Percentiles rank a stretch among this genome's conserved stretches.
Evolutionary conservation across 129 eudicot species (phyloP).

Genomic region (Arctium lappa): DNA sequence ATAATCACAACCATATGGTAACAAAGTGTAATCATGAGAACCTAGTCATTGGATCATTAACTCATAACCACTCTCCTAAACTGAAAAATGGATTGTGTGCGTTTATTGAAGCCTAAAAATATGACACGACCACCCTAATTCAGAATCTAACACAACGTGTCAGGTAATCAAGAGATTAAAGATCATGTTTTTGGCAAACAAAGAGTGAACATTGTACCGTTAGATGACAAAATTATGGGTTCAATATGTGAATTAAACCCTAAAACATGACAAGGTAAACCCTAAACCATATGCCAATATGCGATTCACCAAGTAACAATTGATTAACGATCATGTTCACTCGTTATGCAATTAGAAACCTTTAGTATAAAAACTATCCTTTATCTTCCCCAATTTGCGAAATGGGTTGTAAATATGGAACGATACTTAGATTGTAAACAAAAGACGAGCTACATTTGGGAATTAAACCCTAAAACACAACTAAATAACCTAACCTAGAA

Average conservation of each 20-base stretch:
- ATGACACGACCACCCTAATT: neutral
- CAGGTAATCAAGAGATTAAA: constrained; percentile 1
- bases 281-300: constrained; percentile 14
- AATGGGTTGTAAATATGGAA: neutral
- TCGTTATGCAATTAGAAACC: neutral
- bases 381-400: constrained; percentile 3
- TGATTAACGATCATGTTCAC: constrained; percentile 6
- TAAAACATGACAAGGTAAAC: neutral
- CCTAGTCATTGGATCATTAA: neutral
- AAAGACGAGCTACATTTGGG: constrained; percentile 12
- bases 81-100: neutral
- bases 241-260: neutral
- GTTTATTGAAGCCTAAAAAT: neutral
- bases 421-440: neutral
- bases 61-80: neutral
- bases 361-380: neutral
- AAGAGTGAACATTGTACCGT: neutral
- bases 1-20: constrained; percentile 1
- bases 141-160: neutral
- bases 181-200: neutral
- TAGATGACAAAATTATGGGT: neutral
- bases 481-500: neutral
- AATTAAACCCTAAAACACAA: constrained; percentile 15
- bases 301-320: neutral
- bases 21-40: constrained; percentile 1